These are phyloP conservation scores for Starmerella bombicola DNA, from an alignment of 805 yeast species.

Conservation along the genomic window DNA sequence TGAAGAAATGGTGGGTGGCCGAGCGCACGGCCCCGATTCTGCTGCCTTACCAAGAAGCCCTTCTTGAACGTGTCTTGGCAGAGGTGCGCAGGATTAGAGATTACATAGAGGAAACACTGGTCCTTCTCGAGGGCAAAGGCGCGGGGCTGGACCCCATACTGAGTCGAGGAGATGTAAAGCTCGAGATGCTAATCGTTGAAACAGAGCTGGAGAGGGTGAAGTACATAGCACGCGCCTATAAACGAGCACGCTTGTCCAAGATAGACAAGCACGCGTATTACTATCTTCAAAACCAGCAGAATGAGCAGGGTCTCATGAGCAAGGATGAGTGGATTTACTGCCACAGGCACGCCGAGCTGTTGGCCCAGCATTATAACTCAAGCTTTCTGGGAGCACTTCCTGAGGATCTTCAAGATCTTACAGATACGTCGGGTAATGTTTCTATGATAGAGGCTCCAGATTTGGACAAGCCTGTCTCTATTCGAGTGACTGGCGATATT, in stretches of 20 bases:
- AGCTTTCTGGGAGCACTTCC: slow-evolving; percentile 62
- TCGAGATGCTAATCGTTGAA: slow-evolving; percentile 74
- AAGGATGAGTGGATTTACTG: slow-evolving; percentile 19
- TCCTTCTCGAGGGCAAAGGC: slow-evolving; percentile 43
- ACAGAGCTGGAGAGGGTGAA: slow-evolving; percentile 82
- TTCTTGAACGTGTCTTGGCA: slow-evolving; percentile 45
- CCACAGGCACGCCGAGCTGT: slow-evolving; percentile 45
- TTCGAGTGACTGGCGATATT: slow-evolving; percentile 37
- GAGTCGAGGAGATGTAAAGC: slow-evolving; percentile 43
- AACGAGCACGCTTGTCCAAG: slow-evolving; percentile 59
- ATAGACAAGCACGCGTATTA: slow-evolving; percentile 57
- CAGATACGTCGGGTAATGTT: slow-evolving; percentile 48
- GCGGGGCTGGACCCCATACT: background rate
- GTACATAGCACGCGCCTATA: slow-evolving; percentile 65
- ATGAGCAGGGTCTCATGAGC: slow-evolving; percentile 12
- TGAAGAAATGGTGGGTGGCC: slow-evolving; percentile 61
- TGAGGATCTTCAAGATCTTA: slow-evolving; percentile 52
- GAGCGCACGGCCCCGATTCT: slow-evolving; percentile 83
- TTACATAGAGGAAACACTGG: slow-evolving; percentile 61
- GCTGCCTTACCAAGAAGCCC: slow-evolving; percentile 53
- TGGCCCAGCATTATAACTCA: slow-evolving; percentile 51
- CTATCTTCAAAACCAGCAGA: slow-evolving; percentile 28
- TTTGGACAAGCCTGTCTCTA: slow-evolving; percentile 61
- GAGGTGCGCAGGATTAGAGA: slow-evolving; percentile 62
- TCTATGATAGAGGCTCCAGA: slow-evolving; percentile 73